These are phyloP conservation scores for Amanita muscaria DNA, from an alignment of 768 basidiomycete species.

Conservation along the genomic window DNA sequence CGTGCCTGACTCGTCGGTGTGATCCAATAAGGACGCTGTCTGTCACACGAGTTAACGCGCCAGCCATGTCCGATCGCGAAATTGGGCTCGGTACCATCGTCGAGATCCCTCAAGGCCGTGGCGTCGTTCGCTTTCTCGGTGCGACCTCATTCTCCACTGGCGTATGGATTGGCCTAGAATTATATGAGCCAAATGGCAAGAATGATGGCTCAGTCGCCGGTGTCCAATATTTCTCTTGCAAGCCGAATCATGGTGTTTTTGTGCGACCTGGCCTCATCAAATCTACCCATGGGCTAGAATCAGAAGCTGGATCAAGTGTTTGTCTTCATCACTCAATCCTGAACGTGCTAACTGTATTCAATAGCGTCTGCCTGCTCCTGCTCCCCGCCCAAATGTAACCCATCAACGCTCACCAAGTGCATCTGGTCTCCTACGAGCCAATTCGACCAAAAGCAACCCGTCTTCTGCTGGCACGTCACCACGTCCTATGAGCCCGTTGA, in stretches of 20 bases:
- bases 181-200: conserved; percentile 80
- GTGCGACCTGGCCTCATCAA: conserved; percentile 82
- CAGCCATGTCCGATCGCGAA: conserved; percentile 20
- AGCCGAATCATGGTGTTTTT: conserved; percentile 75
- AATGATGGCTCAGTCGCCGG: conserved; percentile 90
- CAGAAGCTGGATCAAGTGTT: conserved; percentile 20
- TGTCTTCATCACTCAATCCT: conserved; percentile 1
- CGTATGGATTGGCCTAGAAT: conserved; percentile 93
- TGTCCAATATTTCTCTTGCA: conserved; percentile 74
- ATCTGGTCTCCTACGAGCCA: conserved; percentile 29
- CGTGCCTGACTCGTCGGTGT: too few species aligned
- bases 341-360: conserved; percentile 2
- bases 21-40: too few species aligned
- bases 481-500: conserved; percentile 58
- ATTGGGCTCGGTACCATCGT: conserved; percentile 61
- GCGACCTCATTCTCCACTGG: conserved; percentile 77
- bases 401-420: conserved; percentile 59
- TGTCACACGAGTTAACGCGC: too few species aligned
- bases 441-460: conserved; percentile 32
- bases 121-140: conserved; percentile 81
- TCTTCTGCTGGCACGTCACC: conserved; percentile 46
- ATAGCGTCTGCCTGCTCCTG: conserved; percentile 17
- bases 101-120: conserved; percentile 70
- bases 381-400: conserved; percentile 26
- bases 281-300: conserved; percentile 40